phyloP scores from a whole-genome alignment of 306 rosid genomes.

The Lathyrus tuberosus region DNA sequence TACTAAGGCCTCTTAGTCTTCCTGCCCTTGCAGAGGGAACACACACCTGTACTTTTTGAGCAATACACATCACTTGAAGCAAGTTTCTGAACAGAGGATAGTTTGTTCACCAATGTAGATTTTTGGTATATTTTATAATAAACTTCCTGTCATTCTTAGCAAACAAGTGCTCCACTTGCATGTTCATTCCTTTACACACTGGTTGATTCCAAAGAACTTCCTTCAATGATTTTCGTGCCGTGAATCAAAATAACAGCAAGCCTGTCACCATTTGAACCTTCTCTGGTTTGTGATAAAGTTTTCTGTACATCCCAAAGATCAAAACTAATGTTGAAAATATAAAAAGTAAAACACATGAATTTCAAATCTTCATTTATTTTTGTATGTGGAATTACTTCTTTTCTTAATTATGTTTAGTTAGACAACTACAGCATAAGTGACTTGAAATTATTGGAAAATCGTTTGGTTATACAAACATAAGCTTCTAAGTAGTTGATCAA shows the following conservation, averaged over 20 bases:
- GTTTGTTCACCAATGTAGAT: constrained; percentile 22
- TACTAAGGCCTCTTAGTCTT: too few species aligned
- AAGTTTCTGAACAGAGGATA: constrained; percentile 19
- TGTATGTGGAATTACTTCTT: constrained; percentile 25
- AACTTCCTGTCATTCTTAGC: constrained; percentile 11
- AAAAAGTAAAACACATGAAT: background rate
- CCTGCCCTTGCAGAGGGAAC: too few species aligned
- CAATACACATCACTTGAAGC: constrained; percentile 7
- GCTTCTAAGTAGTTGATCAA: constrained; percentile 25
- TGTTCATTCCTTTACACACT: constrained; percentile 27
- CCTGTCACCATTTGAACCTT: constrained; percentile 16
- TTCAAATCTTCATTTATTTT: constrained; percentile 14
- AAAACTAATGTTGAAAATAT: background rate
- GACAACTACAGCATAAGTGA: background rate
- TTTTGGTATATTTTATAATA: background rate
- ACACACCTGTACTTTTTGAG: too few species aligned
- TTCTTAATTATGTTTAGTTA: constrained; percentile 15
- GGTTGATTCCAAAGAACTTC: constrained; percentile 10
- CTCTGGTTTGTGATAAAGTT: constrained; percentile 14
- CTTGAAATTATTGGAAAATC: constrained; percentile 31
- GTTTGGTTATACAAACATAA: constrained; percentile 31
- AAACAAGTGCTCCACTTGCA: constrained; percentile 1
- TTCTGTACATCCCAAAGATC: constrained; percentile 1
- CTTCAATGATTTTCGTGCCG: constrained; percentile 23
- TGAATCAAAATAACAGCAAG: constrained; percentile 28